These are phyloP conservation scores for Pachyrhizus erosus DNA, from an alignment of 306 rosid genomes.

Conservation along the genomic window DNA sequence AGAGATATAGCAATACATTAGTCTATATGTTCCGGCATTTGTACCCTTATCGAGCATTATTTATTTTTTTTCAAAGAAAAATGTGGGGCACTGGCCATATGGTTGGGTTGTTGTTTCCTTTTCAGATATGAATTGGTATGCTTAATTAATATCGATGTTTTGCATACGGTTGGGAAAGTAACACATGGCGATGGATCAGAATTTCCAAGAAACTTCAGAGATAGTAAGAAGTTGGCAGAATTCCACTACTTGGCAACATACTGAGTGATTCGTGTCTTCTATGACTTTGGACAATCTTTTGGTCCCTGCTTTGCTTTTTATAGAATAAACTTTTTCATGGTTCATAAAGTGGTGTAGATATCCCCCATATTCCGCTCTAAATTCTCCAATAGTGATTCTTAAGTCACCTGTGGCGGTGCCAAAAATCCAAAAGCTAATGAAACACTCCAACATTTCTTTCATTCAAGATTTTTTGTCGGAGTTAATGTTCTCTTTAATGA, in stretches of 20 bases:
- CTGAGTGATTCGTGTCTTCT: not conserved
- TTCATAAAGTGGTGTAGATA: slow-evolving; percentile 43
- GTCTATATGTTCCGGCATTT: slow-evolving; percentile 28
- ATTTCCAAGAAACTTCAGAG: slow-evolving; percentile 42
- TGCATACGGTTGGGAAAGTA: not conserved
- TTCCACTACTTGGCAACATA: slow-evolving; percentile 31
- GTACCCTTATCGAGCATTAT: not conserved
- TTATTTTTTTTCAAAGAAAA: not conserved
- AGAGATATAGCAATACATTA: slow-evolving; percentile 37
- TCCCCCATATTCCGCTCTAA: slow-evolving; percentile 52
- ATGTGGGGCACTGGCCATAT: slow-evolving; percentile 12
- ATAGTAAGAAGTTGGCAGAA: slow-evolving; percentile 32
- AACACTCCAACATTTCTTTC: slow-evolving; percentile 20
- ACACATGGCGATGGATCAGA: not conserved
- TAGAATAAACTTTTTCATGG: slow-evolving; percentile 46
- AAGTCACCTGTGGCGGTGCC: slow-evolving; percentile 44
- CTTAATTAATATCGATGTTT: slow-evolving; percentile 4
- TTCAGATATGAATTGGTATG: not conserved
- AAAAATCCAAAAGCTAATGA: slow-evolving; percentile 38
- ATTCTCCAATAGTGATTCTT: not conserved
- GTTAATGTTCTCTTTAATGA: slow-evolving; percentile 39
- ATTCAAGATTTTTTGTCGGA: slow-evolving; percentile 49
- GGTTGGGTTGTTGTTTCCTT: slow-evolving; percentile 9
- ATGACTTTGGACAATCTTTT: slow-evolving; percentile 31
- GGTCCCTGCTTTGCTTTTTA: slow-evolving; percentile 41